Conservation (phyloP, 441 rosid species). For the Cnidoscolus chayamansa region DNA sequence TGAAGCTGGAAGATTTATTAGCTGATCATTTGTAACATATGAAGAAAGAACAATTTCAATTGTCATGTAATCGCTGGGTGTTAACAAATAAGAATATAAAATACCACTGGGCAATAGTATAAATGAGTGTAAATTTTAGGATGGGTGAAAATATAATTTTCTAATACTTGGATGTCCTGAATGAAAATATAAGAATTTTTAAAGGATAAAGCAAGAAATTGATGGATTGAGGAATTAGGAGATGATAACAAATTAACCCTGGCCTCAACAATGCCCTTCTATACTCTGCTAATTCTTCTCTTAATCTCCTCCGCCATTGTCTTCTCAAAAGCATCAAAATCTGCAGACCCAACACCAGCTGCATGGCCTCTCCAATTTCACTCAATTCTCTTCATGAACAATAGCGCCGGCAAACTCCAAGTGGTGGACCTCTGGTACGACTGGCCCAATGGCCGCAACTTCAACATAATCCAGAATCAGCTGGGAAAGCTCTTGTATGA, state of each 20-base stretch:
- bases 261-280: slow-evolving; percentile 3
- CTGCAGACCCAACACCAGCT: slow-evolving; percentile 48
- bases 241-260: background rate
- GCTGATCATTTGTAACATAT: background rate
- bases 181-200: background rate
- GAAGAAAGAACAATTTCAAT: slow-evolving; percentile 1
- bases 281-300: slow-evolving; percentile 14
- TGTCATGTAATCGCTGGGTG: background rate
- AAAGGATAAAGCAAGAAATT: slow-evolving; percentile 5
- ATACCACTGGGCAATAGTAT: too few species aligned
- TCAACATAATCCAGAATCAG: slow-evolving; percentile 71
- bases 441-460: slow-evolving; percentile 71
- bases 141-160: background rate
- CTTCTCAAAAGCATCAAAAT: slow-evolving; percentile 17
- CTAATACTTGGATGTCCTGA: background rate
- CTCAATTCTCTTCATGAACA: slow-evolving; percentile 56
- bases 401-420: slow-evolving; percentile 46
- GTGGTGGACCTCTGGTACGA: slow-evolving; percentile 74
- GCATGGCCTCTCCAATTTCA: slow-evolving; percentile 82
- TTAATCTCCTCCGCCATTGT: background rate
- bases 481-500: slow-evolving; percentile 53
- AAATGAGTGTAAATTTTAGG: background rate
- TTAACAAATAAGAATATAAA: background rate
- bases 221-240: background rate
- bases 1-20: background rate